Evolutionary conservation across 768 basidiomycete genomes (phyloP), one percentile per base, ranked within the genome.

Genomic region (Pisolithus orientalis): DNA sequence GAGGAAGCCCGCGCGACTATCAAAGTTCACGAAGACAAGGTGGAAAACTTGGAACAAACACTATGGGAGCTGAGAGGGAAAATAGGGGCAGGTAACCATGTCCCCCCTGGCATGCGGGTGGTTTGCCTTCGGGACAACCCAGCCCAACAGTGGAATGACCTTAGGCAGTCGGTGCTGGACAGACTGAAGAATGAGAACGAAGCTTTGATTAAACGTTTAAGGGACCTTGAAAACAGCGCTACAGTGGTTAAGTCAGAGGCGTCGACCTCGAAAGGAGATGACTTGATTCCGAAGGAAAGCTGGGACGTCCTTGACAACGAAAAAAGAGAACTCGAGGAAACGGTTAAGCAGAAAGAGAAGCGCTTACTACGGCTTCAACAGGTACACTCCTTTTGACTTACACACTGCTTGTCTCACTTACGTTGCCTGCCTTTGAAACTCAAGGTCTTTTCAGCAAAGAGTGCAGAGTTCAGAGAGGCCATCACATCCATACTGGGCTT

Each of bases 401-500:
- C 49, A 38, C 24, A 39, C 11, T 50, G 31, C 17, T 9, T 14
- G 11, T 27, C 3, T 1, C 10, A 28, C 48, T 42, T 37, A 10
- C 31, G 25, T 57, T 24, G 32, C n/a, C 49, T 37, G 25, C 31
- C 38, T 17, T 53, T 44, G 34, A 28, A 28, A 39, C 31, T 37
- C 1, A 63, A 93, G 88, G 82, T 94, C 5, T 96, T 91, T 69
- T 72, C 77, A 0, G 81, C 83, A 32, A 97, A 96, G 66, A 84
- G 85, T 8, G 80, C 86, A 53, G 94, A 97, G 62, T 95, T 98
- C 74, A 82, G 90, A 38, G 90, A 94, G 63, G 85, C 93, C 6
- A 87, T 97, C 53, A 84, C 87, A 4, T 84, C 88, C 0, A 86
- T 98, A 46, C 79, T 97, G 0, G 95, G 94, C 6, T 84, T 93